A percentile compares a stretch with the other conserved stretches of the same genome.
phyloP scores from a whole-genome alignment of 352 stramenopile genomes.

The Pythium dissimile region DNA sequence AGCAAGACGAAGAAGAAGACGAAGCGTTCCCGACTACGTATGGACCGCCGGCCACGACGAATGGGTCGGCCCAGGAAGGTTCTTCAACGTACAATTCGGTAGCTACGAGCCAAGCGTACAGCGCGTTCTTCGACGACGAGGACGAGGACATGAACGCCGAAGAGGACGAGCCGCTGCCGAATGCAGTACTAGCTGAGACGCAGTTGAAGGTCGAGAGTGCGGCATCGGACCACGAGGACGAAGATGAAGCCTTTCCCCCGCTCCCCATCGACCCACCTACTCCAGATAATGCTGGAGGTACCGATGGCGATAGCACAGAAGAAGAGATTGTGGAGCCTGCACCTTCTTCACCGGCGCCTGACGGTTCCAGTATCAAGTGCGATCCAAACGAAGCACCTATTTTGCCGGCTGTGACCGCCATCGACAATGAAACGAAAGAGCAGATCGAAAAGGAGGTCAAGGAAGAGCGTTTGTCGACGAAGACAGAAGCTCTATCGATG shows the following conservation, averaged over 20 bases:
- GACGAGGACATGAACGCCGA: conserved; percentile 39
- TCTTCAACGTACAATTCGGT: conserved; percentile 43
- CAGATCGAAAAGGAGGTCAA: too few species aligned
- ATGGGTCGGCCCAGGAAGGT: conserved; percentile 12
- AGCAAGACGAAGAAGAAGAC: conserved; percentile 63
- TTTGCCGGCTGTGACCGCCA: too few species aligned
- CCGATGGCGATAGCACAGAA: not conserved
- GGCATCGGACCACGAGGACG: conserved; percentile 21
- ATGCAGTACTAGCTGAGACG: not conserved
- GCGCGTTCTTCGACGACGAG: conserved; percentile 68
- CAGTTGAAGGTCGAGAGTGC: not conserved
- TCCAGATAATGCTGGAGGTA: not conserved
- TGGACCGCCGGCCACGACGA: conserved; percentile 15
- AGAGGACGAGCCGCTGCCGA: conserved; percentile 57
- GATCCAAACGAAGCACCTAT: too few species aligned
- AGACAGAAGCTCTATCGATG: too few species aligned
- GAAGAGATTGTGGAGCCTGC: too few species aligned
- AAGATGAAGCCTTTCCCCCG: conserved; percentile 31
- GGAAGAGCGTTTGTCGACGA: too few species aligned
- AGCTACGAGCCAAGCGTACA: conserved; percentile 65
- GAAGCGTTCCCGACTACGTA: conserved; percentile 68
- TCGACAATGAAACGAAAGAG: too few species aligned
- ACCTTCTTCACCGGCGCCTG: too few species aligned
- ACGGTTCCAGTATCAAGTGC: too few species aligned
- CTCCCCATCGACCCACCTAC: not conserved